Conservation (phyloP, 2,329 filamentous ascomycete species). For the Sporothrix inflata region DNA sequence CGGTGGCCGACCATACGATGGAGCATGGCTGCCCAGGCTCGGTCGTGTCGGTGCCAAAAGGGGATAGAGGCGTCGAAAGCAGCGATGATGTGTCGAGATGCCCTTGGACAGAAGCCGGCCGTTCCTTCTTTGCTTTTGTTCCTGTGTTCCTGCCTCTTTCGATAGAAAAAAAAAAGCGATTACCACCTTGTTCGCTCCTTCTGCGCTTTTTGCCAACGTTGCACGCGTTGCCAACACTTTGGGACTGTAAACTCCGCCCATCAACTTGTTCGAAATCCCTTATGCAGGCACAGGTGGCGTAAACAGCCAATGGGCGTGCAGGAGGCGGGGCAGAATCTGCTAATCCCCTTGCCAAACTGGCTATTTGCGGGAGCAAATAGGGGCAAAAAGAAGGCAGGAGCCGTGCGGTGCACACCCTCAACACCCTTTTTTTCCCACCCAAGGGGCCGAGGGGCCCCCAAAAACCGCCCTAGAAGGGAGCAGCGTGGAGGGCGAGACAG, state of each 20-base stretch:
- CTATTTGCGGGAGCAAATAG: conserved; percentile 27
- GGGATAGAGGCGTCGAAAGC: not conserved
- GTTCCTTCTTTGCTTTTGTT: not conserved
- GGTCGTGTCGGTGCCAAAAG: not conserved
- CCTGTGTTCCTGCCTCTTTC: not conserved
- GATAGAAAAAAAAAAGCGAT: not conserved
- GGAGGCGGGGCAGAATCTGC: conserved; percentile 28
- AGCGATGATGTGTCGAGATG: conserved; percentile 16
- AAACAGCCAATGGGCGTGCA: conserved; percentile 29
- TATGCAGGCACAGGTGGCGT: conserved; percentile 34
- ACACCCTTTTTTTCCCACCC: too few relatives aligned
- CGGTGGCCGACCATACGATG: conserved; percentile 20
- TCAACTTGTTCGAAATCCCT: conserved; percentile 28
- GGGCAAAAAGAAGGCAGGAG: conserved; percentile 29
- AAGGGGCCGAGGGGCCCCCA: not conserved
- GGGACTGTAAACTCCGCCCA: conserved; percentile 6
- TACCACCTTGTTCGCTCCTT: conserved; percentile 17
- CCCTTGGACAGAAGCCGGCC: not conserved
- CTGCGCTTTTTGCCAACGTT: conserved; percentile 17
- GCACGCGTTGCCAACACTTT: conserved; percentile 25
- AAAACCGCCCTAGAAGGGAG: not conserved
- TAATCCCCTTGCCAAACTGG: conserved; percentile 27
- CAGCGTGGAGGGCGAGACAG: not conserved
- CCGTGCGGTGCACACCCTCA: conserved; percentile 19
- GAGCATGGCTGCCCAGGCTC: conserved; percentile 11